Percentiles rank a stretch among this genome's conserved stretches.
Evolutionary conservation across 2,329 filamentous ascomycete genomes (phyloP).

Genomic region (Colletotrichum lentis): DNA sequence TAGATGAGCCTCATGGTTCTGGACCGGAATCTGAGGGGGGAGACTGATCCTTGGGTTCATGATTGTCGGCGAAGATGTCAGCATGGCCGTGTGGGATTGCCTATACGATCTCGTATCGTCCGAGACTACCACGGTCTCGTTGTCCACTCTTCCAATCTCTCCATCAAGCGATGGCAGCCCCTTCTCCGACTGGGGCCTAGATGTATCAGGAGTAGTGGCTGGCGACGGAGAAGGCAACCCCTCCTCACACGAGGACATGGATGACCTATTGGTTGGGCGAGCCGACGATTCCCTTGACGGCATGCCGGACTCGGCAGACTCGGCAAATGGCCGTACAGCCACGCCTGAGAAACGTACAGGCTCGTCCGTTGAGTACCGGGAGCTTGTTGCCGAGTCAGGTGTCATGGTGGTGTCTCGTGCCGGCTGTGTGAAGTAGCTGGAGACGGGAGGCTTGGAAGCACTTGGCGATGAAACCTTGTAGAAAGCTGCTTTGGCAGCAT

Average conservation of each 20-base stretch:
- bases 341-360: not conserved
- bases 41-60: slow-evolving; percentile 31
- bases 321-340: slow-evolving; percentile 19
- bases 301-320: slow-evolving; percentile 16
- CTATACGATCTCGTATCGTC: slow-evolving; percentile 35
- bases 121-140: slow-evolving; percentile 29
- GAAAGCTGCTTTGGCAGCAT: slow-evolving; percentile 49
- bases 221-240: slow-evolving; percentile 46
- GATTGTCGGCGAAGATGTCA: slow-evolving; percentile 14
- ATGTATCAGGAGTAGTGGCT: slow-evolving; percentile 52
- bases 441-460: slow-evolving; percentile 35
- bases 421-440: slow-evolving; percentile 28
- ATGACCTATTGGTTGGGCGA: slow-evolving; percentile 34
- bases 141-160: slow-evolving; percentile 32
- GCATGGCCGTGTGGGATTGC: slow-evolving; percentile 28
- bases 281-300: slow-evolving; percentile 31
- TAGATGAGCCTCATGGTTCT: slow-evolving; percentile 27
- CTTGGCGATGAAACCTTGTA: slow-evolving; percentile 36
- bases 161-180: slow-evolving; percentile 40
- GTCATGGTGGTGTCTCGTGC: slow-evolving; percentile 17
- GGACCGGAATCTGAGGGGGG: slow-evolving; percentile 29
- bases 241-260: slow-evolving; percentile 49
- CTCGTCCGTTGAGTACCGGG: slow-evolving; percentile 29
- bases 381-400: slow-evolving; percentile 34
- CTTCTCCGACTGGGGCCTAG: slow-evolving; percentile 53